Evolutionary conservation across 139 green algal species (phyloP).

Genomic region (Chlorella sp.): DNA sequence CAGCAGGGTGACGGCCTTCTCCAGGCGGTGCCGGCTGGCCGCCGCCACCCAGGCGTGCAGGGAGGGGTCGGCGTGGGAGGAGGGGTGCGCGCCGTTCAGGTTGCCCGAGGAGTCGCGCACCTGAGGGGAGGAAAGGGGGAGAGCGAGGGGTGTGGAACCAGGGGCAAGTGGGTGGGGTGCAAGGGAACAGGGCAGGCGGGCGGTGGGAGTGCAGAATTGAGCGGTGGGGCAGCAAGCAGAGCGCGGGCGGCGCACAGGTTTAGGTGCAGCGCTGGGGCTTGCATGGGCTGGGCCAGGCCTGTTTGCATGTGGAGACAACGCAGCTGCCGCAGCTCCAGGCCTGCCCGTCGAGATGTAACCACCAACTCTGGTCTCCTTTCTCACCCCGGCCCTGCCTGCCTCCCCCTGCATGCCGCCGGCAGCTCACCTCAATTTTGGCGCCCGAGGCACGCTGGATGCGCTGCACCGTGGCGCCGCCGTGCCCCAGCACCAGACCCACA

Average conservation of each 20-base stretch:
- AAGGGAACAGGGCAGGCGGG: not conserved
- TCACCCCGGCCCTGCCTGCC: not conserved
- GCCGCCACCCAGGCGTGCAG: slow-evolving; percentile 31
- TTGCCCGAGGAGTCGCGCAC: slow-evolving; percentile 14
- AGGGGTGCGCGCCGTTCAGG: slow-evolving; percentile 30
- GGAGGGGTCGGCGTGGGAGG: slow-evolving; percentile 19
- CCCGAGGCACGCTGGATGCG: slow-evolving; percentile 19
- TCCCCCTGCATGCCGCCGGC: not conserved
- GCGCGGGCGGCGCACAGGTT: not conserved
- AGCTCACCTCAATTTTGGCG: slow-evolving; percentile 20
- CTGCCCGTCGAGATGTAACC: too few species aligned
- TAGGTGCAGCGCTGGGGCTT: not conserved
- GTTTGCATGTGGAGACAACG: too few species aligned
- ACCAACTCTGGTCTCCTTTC: not conserved
- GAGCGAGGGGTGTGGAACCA: not conserved
- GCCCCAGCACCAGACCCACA: slow-evolving; percentile 31
- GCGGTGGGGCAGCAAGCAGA: not conserved
- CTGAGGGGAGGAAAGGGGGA: not conserved
- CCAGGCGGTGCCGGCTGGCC: slow-evolving; percentile 22
- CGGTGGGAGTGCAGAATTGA: not conserved
- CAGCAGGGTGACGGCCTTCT: slow-evolving; percentile 35
- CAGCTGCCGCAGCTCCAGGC: too few species aligned
- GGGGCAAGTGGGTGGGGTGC: not conserved
- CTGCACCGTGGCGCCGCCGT: slow-evolving; percentile 28
- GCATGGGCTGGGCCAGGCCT: too few species aligned